Percentiles rank a stretch among this genome's conserved stretches.
Conservation (phyloP, 768 basidiomycete species). For the Pleurotus djamor region DNA sequence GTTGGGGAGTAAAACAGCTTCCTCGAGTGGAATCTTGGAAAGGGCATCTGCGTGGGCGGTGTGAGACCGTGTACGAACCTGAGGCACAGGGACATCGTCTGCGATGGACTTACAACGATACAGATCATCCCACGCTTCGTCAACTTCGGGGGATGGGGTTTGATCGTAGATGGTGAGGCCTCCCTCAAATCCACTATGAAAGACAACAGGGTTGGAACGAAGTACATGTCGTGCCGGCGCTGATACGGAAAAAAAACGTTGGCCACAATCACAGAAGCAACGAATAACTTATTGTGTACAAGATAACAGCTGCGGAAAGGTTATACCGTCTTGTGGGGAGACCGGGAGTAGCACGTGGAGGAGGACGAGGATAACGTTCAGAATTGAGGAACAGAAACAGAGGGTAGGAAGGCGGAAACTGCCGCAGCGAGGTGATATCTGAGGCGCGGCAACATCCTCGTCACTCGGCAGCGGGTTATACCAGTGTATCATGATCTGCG, state of each 20-base stretch:
- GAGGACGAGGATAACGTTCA: background rate
- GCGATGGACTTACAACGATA: constrained; percentile 9
- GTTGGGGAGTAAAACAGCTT: constrained; percentile 19
- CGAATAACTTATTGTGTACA: background rate
- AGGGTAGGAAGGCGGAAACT: background rate
- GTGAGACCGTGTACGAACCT: background rate
- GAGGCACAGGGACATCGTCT: background rate
- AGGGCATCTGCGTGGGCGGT: background rate
- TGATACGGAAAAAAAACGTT: background rate
- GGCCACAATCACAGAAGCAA: background rate
- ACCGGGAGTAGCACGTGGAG: background rate
- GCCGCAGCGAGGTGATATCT: background rate
- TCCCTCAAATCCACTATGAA: constrained; percentile 7
- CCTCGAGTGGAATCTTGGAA: constrained; percentile 13
- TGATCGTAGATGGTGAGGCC: constrained; percentile 12
- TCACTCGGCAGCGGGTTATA: no score
- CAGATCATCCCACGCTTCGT: constrained; percentile 16
- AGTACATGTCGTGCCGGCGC: constrained; percentile 13
- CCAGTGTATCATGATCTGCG: no score
- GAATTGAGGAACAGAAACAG: background rate
- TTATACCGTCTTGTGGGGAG: background rate
- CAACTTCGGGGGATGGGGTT: constrained; percentile 14
- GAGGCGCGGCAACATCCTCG: background rate
- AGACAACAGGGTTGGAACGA: constrained; percentile 8
- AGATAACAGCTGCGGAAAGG: background rate